Base-by-base conservation (phyloP, 768 basidiomycete genomes). In the Daedaleopsis nitida region DNA sequence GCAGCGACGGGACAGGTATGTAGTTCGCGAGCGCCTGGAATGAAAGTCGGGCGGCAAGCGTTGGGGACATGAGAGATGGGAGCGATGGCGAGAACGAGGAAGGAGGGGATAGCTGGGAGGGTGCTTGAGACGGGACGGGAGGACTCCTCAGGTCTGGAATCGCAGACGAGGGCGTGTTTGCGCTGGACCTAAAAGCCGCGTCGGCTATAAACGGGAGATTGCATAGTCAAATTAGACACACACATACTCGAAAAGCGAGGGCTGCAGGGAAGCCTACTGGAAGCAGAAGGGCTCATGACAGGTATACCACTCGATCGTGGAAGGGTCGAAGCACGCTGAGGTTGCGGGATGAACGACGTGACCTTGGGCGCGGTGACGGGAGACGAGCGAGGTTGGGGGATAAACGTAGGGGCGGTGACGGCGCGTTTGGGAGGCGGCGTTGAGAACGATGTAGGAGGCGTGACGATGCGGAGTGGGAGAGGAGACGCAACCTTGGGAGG, bases 1-100 rank as follows among this genome's bases (percentile, higher is more conserved):
- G 76, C 66, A 68, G 44, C 43, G 80, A 74, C 52, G 78, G 72
- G 37, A 70, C 60, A 49, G 85, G 81, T 59, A 87, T 84, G 63
- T 86, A 79, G 72, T 79, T 86, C 64, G 86, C 82, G 68, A 90
- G 67, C 58, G 80, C 80, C 65, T 85, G 83, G 63, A 88, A 79
- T 19, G 86, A 82, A 63, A 84, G 75, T 76, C 83, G 83, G 72
- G 85, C 75, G 63, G 82, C 76, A 66, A 83, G 74, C 55, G 84
- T 81, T 52, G 80, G 81, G 60, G 81, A 76, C 75, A 80, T 83
- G 57, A 82, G 49, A 44, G 65, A 76, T 55, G 79, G 80, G 62
- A 80, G 76, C 66, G 79, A 75, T 55, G 82, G 76, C 62, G 77
- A 71, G 56, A 75, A 74, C 65, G 72, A 60, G 65, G 68, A 63